These are phyloP conservation scores for Zopfia rhizophila DNA, from an alignment of 2,329 filamentous ascomycete genomes.

Conservation along the genomic window DNA sequence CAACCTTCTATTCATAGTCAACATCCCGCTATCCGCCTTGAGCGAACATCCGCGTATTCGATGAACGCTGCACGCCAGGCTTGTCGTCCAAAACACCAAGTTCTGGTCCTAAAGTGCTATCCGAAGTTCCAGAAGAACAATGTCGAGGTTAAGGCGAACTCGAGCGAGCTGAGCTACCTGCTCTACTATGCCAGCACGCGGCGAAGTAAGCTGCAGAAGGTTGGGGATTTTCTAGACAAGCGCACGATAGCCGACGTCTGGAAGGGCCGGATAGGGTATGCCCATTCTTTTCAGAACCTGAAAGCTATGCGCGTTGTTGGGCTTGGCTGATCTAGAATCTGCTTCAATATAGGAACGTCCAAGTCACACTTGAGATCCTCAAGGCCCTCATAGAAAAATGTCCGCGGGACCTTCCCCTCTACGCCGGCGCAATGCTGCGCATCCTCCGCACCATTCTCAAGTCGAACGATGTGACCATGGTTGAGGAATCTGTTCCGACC, in stretches of 20 bases:
- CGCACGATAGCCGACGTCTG: slow-evolving; percentile 92
- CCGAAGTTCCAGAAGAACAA: slow-evolving; percentile 87
- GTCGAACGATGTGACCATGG: slow-evolving; percentile 89
- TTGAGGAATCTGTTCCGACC: slow-evolving; percentile 86
- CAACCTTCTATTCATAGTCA: background rate
- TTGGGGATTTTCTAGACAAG: slow-evolving; percentile 93
- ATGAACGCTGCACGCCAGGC: slow-evolving; percentile 70
- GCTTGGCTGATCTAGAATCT: slow-evolving; percentile 14
- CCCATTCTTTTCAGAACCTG: slow-evolving; percentile 22
- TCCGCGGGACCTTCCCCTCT: slow-evolving; percentile 88
- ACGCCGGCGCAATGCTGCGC: slow-evolving; percentile 84
- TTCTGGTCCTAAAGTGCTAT: slow-evolving; percentile 95
- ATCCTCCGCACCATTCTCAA: slow-evolving; percentile 84
- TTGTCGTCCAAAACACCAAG: slow-evolving; percentile 93
- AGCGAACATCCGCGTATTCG: slow-evolving; percentile 17
- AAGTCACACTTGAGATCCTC: slow-evolving; percentile 93
- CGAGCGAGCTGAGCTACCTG: slow-evolving; percentile 95
- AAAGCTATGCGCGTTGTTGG: slow-evolving; percentile 2
- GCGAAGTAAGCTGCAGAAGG: slow-evolving; percentile 94
- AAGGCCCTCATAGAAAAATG: slow-evolving; percentile 92
- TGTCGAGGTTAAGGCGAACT: slow-evolving; percentile 93
- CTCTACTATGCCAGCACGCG: slow-evolving; percentile 97
- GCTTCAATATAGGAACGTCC: slow-evolving; percentile 74
- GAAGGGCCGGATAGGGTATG: slow-evolving; percentile 85
- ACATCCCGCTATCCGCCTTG: background rate